These are phyloP conservation scores for Mycena galericulata DNA, from an alignment of 768 basidiomycete genomes.

Conservation along the genomic window DNA sequence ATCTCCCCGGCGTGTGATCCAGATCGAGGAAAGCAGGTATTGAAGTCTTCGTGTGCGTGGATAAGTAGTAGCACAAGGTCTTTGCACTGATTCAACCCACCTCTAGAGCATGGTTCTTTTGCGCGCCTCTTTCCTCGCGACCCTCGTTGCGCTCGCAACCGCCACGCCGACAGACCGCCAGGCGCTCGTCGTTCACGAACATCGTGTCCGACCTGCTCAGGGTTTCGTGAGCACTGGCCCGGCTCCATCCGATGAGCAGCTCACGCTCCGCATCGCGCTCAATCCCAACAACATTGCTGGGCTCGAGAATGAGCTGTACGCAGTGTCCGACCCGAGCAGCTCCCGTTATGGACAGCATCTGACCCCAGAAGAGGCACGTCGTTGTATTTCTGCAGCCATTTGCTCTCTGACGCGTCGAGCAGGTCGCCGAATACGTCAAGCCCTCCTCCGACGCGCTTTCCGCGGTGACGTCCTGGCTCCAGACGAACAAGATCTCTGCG, in stretches of 20 bases:
- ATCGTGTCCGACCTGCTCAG: constrained; percentile 24
- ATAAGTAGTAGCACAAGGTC: constrained; percentile 24
- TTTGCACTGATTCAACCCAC: constrained; percentile 6
- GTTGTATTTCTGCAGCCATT: constrained; percentile 29
- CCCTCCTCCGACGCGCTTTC: constrained; percentile 19
- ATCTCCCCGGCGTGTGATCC: constrained; percentile 23
- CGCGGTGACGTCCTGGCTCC: constrained; percentile 15
- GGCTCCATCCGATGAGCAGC: constrained; percentile 33
- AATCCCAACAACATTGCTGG: constrained; percentile 27
- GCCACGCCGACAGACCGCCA: constrained; percentile 22
- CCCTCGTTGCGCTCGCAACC: constrained; percentile 18
- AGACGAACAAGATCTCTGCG: constrained; percentile 1
- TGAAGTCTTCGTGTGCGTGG: constrained; percentile 8
- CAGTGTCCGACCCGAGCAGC: constrained; percentile 47
- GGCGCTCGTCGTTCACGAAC: constrained; percentile 34
- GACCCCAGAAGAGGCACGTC: constrained; percentile 57
- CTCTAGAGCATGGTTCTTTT: constrained; percentile 9
- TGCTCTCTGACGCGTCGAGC: background rate
- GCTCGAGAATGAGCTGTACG: constrained; percentile 48
- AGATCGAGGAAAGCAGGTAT: constrained; percentile 3
- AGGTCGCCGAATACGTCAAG: constrained; percentile 27
- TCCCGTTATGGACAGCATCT: constrained; percentile 48
- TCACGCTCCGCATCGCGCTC: constrained; percentile 45
- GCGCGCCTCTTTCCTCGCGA: constrained; percentile 14
- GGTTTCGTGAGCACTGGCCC: constrained; percentile 35